These are phyloP conservation scores for rapeseed (Brassica napus) DNA, from an alignment of 345 rosid genomes.

Conservation along the genomic window DNA sequence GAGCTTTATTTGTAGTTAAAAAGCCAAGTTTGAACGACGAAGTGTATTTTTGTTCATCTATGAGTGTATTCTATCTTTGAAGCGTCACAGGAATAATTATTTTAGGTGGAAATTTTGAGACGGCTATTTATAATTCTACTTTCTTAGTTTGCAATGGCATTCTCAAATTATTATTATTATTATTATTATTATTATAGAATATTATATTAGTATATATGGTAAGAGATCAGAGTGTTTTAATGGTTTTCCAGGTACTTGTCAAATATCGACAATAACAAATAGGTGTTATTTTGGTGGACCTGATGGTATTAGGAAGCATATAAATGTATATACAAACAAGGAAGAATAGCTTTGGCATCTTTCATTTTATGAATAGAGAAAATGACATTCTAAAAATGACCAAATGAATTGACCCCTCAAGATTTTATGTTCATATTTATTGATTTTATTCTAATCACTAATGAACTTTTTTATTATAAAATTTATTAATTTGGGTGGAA, in stretches of 20 bases:
- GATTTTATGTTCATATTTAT: background rate
- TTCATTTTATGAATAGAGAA: conserved; percentile 26
- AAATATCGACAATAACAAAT: conserved; percentile 31
- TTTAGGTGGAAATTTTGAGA: conserved; percentile 18
- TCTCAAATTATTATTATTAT: background rate
- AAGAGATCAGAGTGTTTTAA: background rate
- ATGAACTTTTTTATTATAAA: background rate
- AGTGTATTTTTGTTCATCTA: background rate
- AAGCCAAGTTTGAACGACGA: background rate
- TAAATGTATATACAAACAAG: background rate
- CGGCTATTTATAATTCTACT: background rate
- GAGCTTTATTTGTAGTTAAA: conserved; percentile 23
- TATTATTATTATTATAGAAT: background rate
- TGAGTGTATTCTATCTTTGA: background rate
- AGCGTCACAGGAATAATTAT: conserved; percentile 4
- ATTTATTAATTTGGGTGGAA: background rate
- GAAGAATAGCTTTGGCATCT: conserved; percentile 28
- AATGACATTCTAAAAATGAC: conserved; percentile 27
- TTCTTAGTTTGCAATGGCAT: background rate
- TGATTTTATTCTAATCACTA: background rate
- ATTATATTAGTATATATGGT: background rate
- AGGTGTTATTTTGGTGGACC: conserved; percentile 27
- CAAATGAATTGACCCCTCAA: conserved; percentile 17
- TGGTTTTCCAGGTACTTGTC: conserved; percentile 17
- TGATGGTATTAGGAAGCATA: background rate